These are phyloP conservation scores for Boletus semigastroideus DNA, from an alignment of 1,284 basidiomycete species.

Conservation along the genomic window DNA sequence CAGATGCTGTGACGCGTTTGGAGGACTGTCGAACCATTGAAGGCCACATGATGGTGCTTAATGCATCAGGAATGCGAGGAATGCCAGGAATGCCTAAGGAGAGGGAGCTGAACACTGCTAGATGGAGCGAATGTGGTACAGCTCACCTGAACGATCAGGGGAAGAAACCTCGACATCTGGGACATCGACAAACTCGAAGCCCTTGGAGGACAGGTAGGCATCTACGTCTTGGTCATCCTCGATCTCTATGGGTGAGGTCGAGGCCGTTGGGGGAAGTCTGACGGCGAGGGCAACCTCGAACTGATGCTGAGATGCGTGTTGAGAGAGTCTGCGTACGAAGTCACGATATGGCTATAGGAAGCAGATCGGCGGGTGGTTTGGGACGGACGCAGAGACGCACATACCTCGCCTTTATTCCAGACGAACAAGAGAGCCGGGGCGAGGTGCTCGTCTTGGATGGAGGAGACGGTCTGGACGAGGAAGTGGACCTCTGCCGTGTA, in stretches of 20 bases:
- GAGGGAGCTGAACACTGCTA: conserved; percentile 1
- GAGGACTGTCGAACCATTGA: conserved; percentile 48
- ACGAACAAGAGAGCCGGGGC: conserved; percentile 71
- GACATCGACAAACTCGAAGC: conserved; percentile 72
- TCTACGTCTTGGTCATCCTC: conserved; percentile 53
- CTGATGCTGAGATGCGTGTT: conserved; percentile 46
- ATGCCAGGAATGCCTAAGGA: conserved; percentile 55
- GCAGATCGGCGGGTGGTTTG: conserved; percentile 17
- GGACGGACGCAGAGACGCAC: conserved; percentile 2
- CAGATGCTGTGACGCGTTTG: neutral
- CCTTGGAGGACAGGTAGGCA: conserved; percentile 59
- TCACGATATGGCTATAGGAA: conserved; percentile 50
- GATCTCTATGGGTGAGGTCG: conserved; percentile 7
- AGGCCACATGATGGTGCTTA: conserved; percentile 85
- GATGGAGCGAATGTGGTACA: neutral
- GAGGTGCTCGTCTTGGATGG: conserved; percentile 29
- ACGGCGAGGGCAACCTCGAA: conserved; percentile 74
- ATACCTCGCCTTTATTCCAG: conserved; percentile 65
- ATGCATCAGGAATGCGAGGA: conserved; percentile 68
- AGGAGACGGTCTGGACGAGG: conserved; percentile 45
- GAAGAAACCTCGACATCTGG: conserved; percentile 8
- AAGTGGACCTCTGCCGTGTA: conserved; percentile 80
- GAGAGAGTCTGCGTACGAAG: conserved; percentile 49
- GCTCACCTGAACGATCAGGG: conserved; percentile 22
- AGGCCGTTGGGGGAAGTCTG: conserved; percentile 36